A percentile compares a stretch with the other conserved stretches of the same genome.
Evolutionary conservation across 2,329 filamentous ascomycete genomes (phyloP).

Genomic region (Phialophora macrospora): DNA sequence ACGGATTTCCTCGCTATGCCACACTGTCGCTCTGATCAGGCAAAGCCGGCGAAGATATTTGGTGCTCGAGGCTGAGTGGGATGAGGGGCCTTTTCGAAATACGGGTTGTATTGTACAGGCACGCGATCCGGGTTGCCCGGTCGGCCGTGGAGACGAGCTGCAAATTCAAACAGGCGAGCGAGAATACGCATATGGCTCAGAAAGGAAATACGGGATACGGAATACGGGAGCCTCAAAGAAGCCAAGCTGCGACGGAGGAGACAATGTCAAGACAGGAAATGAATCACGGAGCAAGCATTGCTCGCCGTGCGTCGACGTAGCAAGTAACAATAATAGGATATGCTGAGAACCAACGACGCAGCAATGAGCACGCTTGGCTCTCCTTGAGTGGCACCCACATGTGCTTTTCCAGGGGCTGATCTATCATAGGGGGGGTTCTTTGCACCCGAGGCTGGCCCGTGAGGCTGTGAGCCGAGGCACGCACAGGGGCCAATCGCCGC

Average conservation of each 20-base stretch:
- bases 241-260: background rate
- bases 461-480: slow-evolving; percentile 21
- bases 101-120: background rate
- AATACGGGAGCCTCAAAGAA: slow-evolving; percentile 15
- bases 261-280: slow-evolving; percentile 3
- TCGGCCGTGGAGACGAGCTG: slow-evolving; percentile 7
- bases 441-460: slow-evolving; percentile 16
- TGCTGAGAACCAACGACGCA: slow-evolving; percentile 15
- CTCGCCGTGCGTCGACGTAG: slow-evolving; percentile 6
- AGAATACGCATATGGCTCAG: background rate
- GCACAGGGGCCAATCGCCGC: background rate
- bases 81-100: background rate
- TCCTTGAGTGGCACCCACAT: background rate
- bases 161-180: background rate
- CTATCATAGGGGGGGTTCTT: background rate
- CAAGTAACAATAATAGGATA: slow-evolving; percentile 15
- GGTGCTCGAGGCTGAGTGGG: slow-evolving; percentile 1
- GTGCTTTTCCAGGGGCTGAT: background rate
- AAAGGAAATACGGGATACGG: slow-evolving; percentile 19
- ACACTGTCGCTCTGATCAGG: background rate
- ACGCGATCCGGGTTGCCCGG: slow-evolving; percentile 3
- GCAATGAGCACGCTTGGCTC: slow-evolving; percentile 4
- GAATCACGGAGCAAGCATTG: slow-evolving; percentile 15
- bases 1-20: background rate
- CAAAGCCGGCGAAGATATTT: background rate